Conservation (phyloP, 106 monocot species). For the Allium fistulosum region DNA sequence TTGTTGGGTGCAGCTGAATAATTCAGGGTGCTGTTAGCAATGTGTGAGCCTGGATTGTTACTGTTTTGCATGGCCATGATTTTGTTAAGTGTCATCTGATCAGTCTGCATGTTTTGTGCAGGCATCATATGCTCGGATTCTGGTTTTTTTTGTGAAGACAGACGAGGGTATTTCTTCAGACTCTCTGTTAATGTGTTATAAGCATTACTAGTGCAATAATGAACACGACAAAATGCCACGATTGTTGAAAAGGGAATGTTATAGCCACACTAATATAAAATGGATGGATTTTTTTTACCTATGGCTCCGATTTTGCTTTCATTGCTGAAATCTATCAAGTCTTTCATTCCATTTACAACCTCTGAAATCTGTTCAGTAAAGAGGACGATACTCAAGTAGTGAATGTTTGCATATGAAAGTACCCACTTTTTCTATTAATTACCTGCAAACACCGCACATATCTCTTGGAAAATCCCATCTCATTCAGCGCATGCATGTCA, state of each 20-base stretch:
- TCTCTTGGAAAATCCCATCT: conserved; percentile 91
- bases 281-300: conserved; percentile 19
- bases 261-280: not conserved
- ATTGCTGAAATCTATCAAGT: conserved; percentile 60
- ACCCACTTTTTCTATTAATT: not conserved
- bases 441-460: conserved; percentile 95
- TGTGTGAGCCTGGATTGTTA: not conserved
- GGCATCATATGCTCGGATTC: conserved; percentile 18
- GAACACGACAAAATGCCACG: not conserved
- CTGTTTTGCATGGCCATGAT: conserved; percentile 14
- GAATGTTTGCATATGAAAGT: too few relatives aligned
- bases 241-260: not conserved
- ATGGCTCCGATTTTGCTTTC: conserved; percentile 55
- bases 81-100: conserved; percentile 33
- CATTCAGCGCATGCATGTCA: conserved; percentile 77
- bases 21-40: conserved; percentile 3
- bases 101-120: not conserved
- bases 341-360: conserved; percentile 70
- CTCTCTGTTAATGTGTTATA: conserved; percentile 29
- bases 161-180: conserved; percentile 46
- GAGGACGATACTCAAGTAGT: too few relatives aligned
- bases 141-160: conserved; percentile 23
- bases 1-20: conserved; percentile 3
- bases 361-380: conserved; percentile 37
- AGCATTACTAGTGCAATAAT: not conserved